A percentile compares a stretch with the other conserved stretches of the same genome.
Conservation (phyloP, 1,284 basidiomycete genomes). For the Golubevia pallescens region DNA sequence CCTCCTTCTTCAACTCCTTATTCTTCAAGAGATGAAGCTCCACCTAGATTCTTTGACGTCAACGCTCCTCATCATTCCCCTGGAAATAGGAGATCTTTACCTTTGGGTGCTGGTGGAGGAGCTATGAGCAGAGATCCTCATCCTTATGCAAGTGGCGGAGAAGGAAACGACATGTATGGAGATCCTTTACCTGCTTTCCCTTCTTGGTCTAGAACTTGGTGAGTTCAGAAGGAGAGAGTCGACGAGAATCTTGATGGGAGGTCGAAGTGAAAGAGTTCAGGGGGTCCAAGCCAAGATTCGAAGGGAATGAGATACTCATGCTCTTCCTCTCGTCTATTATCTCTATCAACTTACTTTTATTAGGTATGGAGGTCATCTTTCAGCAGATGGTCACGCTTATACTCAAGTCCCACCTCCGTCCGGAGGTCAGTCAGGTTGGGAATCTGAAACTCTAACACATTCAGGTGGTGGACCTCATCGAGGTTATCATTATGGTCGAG, state of each 20-base stretch:
- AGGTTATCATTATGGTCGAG: slow-evolving; percentile 14
- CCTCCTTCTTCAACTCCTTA: slow-evolving; percentile 16
- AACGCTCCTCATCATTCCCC: slow-evolving; percentile 32
- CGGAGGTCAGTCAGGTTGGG: slow-evolving; percentile 33
- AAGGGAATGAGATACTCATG: neutral
- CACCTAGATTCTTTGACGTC: slow-evolving; percentile 21
- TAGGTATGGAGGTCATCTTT: slow-evolving; percentile 41
- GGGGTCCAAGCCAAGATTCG: neutral
- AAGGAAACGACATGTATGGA: slow-evolving; percentile 7
- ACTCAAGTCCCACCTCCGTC: slow-evolving; percentile 32
- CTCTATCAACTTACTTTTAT: neutral
- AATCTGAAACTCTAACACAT: slow-evolving; percentile 35
- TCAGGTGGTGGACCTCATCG: slow-evolving; percentile 2
- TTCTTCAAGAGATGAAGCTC: slow-evolving; percentile 14
- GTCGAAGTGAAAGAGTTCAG: neutral
- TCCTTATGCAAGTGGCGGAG: slow-evolving; percentile 15
- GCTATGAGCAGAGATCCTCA: neutral
- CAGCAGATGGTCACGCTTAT: slow-evolving; percentile 49
- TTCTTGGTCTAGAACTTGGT: slow-evolving; percentile 37
- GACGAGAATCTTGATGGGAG: neutral
- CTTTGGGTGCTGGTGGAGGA: slow-evolving; percentile 3
- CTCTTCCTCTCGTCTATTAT: neutral
- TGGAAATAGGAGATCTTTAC: slow-evolving; percentile 9
- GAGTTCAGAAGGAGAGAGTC: neutral
- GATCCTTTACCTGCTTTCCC: slow-evolving; percentile 27